Conservation (phyloP, 306 rosid species). For the Neltuma alba region DNA sequence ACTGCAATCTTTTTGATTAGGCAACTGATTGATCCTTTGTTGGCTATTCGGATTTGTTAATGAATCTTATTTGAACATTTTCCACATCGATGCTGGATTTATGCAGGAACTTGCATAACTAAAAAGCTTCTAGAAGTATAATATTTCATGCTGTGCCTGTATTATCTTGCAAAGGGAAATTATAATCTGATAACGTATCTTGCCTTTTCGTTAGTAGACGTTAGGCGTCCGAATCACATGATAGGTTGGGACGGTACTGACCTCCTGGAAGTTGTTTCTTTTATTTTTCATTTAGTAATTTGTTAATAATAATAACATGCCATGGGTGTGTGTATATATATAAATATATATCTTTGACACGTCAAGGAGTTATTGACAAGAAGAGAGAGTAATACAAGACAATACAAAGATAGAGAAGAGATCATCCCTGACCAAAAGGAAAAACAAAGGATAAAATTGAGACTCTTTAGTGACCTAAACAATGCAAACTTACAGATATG, state of each 20-base stretch:
- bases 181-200: neutral
- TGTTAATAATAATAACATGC: neutral
- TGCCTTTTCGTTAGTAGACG: neutral
- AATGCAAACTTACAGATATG: neutral
- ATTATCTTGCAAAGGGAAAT: neutral
- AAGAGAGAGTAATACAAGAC: neutral
- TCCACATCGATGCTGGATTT: neutral
- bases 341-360: too few species aligned
- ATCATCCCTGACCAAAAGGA: neutral
- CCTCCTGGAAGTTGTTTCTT: neutral
- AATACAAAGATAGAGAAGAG: neutral
- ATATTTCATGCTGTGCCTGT: neutral
- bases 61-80: conserved; percentile 1
- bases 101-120: neutral
- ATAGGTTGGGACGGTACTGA: neutral
- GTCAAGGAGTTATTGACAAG: neutral
- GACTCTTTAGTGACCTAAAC: neutral
- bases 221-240: neutral
- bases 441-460: neutral
- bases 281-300: neutral
- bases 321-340: too few species aligned
- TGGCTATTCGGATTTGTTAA: neutral
- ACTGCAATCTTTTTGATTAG: neutral
- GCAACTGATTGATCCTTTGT: neutral
- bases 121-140: neutral